A percentile compares a stretch with the other conserved stretches of the same genome.
These are phyloP conservation scores for Colletotrichum sansevieriae DNA, from an alignment of 2,329 filamentous ascomycete genomes.

Conservation along the genomic window DNA sequence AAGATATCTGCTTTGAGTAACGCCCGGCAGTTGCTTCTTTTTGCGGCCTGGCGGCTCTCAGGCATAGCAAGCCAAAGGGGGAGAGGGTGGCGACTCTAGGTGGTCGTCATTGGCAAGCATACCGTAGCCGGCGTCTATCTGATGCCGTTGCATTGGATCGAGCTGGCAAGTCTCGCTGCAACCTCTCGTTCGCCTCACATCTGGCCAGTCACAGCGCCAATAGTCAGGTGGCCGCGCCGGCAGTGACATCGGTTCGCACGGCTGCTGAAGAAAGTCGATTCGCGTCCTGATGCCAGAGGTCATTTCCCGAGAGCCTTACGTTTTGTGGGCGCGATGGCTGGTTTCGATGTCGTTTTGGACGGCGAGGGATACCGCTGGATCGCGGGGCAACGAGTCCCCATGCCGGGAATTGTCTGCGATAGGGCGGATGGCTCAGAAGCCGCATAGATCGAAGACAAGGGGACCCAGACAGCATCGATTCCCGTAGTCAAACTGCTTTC, in stretches of 20 bases:
- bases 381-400: not conserved
- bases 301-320: not conserved
- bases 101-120: conserved; percentile 23
- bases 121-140: conserved; percentile 22
- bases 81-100: not conserved
- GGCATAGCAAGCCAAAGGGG: not conserved
- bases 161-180: conserved; percentile 7
- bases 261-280: conserved; percentile 21
- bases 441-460: conserved; percentile 8
- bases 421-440: not conserved
- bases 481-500: not conserved
- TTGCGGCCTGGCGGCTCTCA: not conserved
- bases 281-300: conserved; percentile 1
- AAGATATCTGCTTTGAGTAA: not conserved
- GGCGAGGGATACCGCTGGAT: conserved; percentile 5
- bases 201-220: not conserved
- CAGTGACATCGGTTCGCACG: conserved; percentile 23
- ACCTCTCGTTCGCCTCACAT: conserved; percentile 11
- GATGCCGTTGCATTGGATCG: conserved; percentile 19
- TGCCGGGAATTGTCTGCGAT: not conserved
- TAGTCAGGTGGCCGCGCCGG: not conserved
- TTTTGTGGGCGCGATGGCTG: not conserved
- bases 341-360: not conserved
- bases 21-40: conserved; percentile 17
- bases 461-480: not conserved